Evolutionary conservation across 495 filamentous ascomycete species (phyloP), one percentile per base, ranked within the genome.

Genomic region (Podospora appendiculata): DNA sequence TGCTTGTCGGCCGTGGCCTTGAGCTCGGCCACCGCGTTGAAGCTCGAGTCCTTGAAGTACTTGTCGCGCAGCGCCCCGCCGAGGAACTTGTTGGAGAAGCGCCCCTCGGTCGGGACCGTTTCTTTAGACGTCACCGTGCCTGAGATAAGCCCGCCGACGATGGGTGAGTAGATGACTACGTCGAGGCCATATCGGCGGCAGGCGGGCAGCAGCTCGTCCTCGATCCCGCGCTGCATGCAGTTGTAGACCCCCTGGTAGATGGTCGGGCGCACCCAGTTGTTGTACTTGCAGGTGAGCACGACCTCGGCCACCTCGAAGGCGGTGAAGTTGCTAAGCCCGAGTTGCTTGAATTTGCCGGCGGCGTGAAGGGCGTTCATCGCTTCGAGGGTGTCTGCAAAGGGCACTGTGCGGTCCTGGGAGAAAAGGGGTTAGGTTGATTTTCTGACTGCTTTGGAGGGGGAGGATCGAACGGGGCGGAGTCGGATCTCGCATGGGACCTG

Each of bases 241-340:
- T 82, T 88, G 68, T 83, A 86, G 66, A 82, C 67, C n/a, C 64
- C 74, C 59, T 87, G 81, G 61, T 84, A 84, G 19, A 85, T 72
- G 6, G 75, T 82, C 8, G 84, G 81, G n/a, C 75, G 74, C 36
- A 84, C 76, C 77, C 80, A 86, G 6, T 83, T 83, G 47, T 81
- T 76, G 64, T 82, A 77, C 47, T 80, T 79, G 65, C 86, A 90
- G 35, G 80, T 77, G 53, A 84, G 85, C 6, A 81, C 85, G 16
- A 90, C 75, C 69, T 93, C 89, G 1, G 89, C 88, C 1, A 95
- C 87, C 62, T 95, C 88, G 66, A 86, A 91, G 9, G 88, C 79
- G 1, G 89, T 83, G 59, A 77, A 95, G 64, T 92, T 95, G 50
- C 78, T 82, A 48, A 95, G 60, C 3, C 87, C 88, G 3, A 95